Conservation (phyloP, 2,329 filamentous ascomycete genomes). For the Venturia carpophila region DNA sequence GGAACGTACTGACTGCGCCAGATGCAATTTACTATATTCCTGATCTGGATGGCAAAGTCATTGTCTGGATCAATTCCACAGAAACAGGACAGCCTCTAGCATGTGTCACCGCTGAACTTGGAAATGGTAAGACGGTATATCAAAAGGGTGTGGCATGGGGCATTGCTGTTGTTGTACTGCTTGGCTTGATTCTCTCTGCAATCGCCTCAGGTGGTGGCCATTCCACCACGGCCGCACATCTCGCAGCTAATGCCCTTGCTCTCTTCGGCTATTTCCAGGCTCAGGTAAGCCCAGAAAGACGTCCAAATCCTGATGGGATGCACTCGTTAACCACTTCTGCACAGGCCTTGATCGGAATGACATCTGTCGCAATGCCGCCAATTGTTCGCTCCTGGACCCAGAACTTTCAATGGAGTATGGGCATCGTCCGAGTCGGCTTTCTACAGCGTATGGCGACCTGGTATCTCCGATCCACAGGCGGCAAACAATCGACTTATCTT, state of each 20-base stretch:
- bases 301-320: neutral
- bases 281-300: slow-evolving; percentile 38
- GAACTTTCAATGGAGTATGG: slow-evolving; percentile 98
- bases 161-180: slow-evolving; percentile 76
- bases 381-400: slow-evolving; percentile 91
- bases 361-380: slow-evolving; percentile 71
- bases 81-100: slow-evolving; percentile 59
- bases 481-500: slow-evolving; percentile 70
- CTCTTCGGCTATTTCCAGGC: slow-evolving; percentile 92
- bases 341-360: slow-evolving; percentile 59
- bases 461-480: slow-evolving; percentile 92
- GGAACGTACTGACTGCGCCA: slow-evolving; percentile 22
- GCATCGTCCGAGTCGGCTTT: slow-evolving; percentile 80
- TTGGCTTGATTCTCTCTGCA: slow-evolving; percentile 76
- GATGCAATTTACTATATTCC: slow-evolving; percentile 81
- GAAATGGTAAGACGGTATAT: slow-evolving; percentile 88
- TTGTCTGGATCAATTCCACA: slow-evolving; percentile 69
- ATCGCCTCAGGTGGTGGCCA: slow-evolving; percentile 85
- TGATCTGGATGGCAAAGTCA: slow-evolving; percentile 80
- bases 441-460: slow-evolving; percentile 84
- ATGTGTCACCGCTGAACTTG: slow-evolving; percentile 79
- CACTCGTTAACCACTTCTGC: neutral
- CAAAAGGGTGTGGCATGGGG: slow-evolving; percentile 83
- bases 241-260: slow-evolving; percentile 88
- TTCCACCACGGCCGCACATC: slow-evolving; percentile 87